Conservation (phyloP, 495 filamentous ascomycete species). For the Xylaria intraflava region DNA sequence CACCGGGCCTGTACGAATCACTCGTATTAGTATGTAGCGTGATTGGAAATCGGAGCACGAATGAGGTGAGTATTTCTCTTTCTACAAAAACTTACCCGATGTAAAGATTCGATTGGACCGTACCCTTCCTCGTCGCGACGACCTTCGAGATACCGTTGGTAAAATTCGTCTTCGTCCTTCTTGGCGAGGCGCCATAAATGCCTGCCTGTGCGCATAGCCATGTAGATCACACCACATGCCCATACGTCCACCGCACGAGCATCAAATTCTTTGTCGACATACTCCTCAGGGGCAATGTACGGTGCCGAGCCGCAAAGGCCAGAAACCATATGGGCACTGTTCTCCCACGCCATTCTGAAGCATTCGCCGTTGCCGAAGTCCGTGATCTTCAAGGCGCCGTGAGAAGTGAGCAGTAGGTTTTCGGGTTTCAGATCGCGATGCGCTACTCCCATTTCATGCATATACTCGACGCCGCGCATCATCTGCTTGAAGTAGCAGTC, state of each 20-base stretch:
- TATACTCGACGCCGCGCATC: slow-evolving; percentile 98
- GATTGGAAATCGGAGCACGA: too few relatives aligned
- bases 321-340: slow-evolving; percentile 94
- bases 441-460: slow-evolving; percentile 99
- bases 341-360: slow-evolving; percentile 99
- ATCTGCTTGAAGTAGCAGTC: slow-evolving; percentile 99
- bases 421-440: slow-evolving; percentile 97
- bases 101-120: slow-evolving; percentile 89
- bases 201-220: slow-evolving; percentile 96
- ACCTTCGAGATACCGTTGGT: slow-evolving; percentile 84
- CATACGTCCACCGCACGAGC: slow-evolving; percentile 94
- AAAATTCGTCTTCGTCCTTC: slow-evolving; percentile 96
- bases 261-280: slow-evolving; percentile 90
- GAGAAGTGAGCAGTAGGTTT: slow-evolving; percentile 88
- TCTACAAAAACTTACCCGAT: slow-evolving; percentile 63
- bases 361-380: slow-evolving; percentile 99
- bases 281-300: slow-evolving; percentile 97
- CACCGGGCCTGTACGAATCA: slow-evolving; percentile 66
- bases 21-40: slow-evolving; percentile 12
- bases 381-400: slow-evolving; percentile 94
- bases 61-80: background rate
- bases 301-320: slow-evolving; percentile 94
- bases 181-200: slow-evolving; percentile 95
- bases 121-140: slow-evolving; percentile 92
- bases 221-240: slow-evolving; percentile 98